phyloP scores from a whole-genome alignment of 129 eudicot species.

The Heracleum sosnowskyi region DNA sequence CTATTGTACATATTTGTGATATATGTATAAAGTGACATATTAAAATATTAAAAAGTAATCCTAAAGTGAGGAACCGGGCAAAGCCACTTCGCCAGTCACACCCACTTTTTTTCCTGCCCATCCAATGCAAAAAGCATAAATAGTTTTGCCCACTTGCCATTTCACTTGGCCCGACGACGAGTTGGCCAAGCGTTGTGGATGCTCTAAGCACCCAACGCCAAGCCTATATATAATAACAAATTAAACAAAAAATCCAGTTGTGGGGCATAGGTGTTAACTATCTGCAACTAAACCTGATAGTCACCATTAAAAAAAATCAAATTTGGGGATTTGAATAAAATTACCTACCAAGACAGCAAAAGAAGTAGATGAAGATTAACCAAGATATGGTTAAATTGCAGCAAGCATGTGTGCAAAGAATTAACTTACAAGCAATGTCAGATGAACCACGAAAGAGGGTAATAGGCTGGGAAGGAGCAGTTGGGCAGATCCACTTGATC shows the following conservation, averaged over 20 bases:
- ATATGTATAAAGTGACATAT: too few relatives aligned
- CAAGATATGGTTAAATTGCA: not conserved
- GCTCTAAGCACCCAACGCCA: not conserved
- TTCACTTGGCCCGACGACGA: too few relatives aligned
- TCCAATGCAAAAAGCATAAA: too few relatives aligned
- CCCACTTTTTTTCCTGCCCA: too few relatives aligned
- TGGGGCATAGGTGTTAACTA: not conserved
- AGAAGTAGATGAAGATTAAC: not conserved
- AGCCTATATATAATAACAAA: not conserved
- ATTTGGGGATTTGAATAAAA: not conserved
- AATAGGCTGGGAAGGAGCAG: constrained; percentile 85
- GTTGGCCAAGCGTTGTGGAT: too few relatives aligned
- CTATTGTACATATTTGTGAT: too few relatives aligned
- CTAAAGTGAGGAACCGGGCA: too few relatives aligned
- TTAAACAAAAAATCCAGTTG: not conserved
- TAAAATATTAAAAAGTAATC: too few relatives aligned
- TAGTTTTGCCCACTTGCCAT: too few relatives aligned
- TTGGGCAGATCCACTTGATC: constrained; percentile 98
- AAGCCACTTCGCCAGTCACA: too few relatives aligned
- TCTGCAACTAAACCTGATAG: not conserved
- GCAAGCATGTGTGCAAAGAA: constrained; percentile 11
- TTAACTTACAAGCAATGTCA: constrained; percentile 73
- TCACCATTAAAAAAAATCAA: not conserved
- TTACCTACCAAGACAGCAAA: not conserved
- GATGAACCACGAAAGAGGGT: constrained; percentile 87